phyloP scores from a whole-genome alignment of 108 stramenopile genomes.

The Conticribra guillardii region DNA sequence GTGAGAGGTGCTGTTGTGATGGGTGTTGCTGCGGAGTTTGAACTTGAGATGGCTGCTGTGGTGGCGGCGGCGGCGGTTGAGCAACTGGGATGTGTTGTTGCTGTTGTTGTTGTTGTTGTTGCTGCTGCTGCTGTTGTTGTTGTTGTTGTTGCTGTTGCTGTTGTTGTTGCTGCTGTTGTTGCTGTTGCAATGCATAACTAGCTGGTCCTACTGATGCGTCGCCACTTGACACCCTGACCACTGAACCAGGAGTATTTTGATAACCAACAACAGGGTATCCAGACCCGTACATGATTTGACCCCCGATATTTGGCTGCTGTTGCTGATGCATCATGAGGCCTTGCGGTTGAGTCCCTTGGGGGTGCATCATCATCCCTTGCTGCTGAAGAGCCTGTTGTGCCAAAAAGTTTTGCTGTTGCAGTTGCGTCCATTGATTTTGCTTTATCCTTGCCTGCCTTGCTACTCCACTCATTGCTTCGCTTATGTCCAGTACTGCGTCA shows the following conservation, averaged over 20 bases:
- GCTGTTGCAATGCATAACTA: conserved; percentile 36
- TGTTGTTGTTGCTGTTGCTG: conserved; percentile 26
- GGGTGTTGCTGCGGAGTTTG: conserved; percentile 36
- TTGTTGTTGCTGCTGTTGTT: conserved; percentile 28
- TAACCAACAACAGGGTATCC: conserved; percentile 25
- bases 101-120: conserved; percentile 29
- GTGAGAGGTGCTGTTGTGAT: conserved; percentile 27
- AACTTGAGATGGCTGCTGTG: conserved; percentile 39
- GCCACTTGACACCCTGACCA: conserved; percentile 11
- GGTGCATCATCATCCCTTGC: conserved; percentile 33
- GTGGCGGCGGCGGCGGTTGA: conserved; percentile 26
- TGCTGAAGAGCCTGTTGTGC: conserved; percentile 36
- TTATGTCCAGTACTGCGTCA: conserved; percentile 82
- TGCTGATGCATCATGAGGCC: conserved; percentile 35
- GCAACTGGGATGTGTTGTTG: conserved; percentile 31
- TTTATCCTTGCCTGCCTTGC: conserved; percentile 75
- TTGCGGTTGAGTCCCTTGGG: conserved; percentile 27
- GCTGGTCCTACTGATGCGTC: conserved; percentile 15
- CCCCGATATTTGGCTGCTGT: conserved; percentile 29
- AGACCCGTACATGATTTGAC: conserved; percentile 32
- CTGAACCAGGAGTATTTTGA: conserved; percentile 14
- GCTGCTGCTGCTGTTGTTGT: conserved; percentile 24
- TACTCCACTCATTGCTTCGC: conserved; percentile 85
- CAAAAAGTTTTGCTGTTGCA: conserved; percentile 32
- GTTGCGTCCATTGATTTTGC: conserved; percentile 66